phyloP scores from a whole-genome alignment of 306 rosid genomes.

The Dryas octopetala region DNA sequence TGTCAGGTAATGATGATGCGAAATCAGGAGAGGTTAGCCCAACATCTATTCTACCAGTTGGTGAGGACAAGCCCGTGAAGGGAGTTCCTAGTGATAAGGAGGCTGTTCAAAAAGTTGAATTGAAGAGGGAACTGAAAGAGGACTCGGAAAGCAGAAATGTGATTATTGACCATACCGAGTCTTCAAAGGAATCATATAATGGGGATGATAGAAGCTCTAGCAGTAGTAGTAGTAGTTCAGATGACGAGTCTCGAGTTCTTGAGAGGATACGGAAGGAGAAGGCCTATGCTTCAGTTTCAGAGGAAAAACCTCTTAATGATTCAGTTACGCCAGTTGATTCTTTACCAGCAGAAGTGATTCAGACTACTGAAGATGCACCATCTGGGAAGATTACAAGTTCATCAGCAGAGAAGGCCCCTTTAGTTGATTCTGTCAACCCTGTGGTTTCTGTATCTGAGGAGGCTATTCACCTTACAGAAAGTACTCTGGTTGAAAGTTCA shows the following conservation, averaged over 20 bases:
- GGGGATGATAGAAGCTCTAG: slow-evolving; percentile 30
- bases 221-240: slow-evolving; percentile 45
- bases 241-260: slow-evolving; percentile 39
- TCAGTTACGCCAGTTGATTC: slow-evolving; percentile 31
- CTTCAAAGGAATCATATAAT: slow-evolving; percentile 31
- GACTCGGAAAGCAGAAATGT: slow-evolving; percentile 34
- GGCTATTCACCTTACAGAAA: slow-evolving; percentile 29
- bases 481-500: slow-evolving; percentile 37
- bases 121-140: slow-evolving; percentile 40
- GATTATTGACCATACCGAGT: slow-evolving; percentile 26
- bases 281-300: slow-evolving; percentile 25
- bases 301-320: slow-evolving; percentile 26
- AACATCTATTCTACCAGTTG: slow-evolving; percentile 27
- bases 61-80: slow-evolving; percentile 36
- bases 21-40: slow-evolving; percentile 22
- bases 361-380: slow-evolving; percentile 25
- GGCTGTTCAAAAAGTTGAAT: slow-evolving; percentile 21
- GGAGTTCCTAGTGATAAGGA: slow-evolving; percentile 31
- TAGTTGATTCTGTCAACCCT: slow-evolving; percentile 30
- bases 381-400: slow-evolving; percentile 27
- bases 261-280: slow-evolving; percentile 37
- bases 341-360: slow-evolving; percentile 15
- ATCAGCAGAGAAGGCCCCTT: slow-evolving; percentile 18
- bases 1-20: slow-evolving; percentile 59
- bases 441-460: slow-evolving; percentile 33